Evolutionary conservation across 495 filamentous ascomycete species (phyloP), one percentile per base, ranked within the genome.

Genomic region (Penicillium desertorum): DNA sequence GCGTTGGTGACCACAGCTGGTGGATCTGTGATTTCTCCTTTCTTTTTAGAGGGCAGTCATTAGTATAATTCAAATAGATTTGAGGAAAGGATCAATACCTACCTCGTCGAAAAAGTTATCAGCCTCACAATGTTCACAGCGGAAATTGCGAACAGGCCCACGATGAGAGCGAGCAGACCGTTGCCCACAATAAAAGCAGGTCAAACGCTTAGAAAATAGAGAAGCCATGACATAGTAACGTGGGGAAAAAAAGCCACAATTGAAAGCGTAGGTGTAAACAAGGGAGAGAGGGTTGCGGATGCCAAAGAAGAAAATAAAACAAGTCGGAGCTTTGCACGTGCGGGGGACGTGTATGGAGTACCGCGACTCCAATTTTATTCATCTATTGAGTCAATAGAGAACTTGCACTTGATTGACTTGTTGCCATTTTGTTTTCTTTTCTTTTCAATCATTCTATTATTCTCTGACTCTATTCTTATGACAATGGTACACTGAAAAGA

Each of bases 21-120:
- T 16, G 92, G 90, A 67, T 96, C 92, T 45, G 88, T 89, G 45
- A 96, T 91, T 51, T 92, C 81, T 64, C 92, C 92, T 67, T 90
- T 81, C 88, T 92, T 27, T 41, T 44, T n/a, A 11, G 11, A 9
- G 20, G 39, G 20, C 10, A 11, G 12, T 32, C 14, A 22, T 57
- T 44, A 65, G 55, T 41, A 50, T 36, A 1, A 12, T 1, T 39
- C 11, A 1, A 16, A 1, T 16, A 10, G 37, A 16, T 29, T 58
- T 42, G 46, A 65, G 47, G 45, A 51, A 32, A 69, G 34, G 29
- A 48, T n/a, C 49, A 53, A 47, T 49, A 39, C 70, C 34, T 61
- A 81, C 80, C 71, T 83, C 70, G 65, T 96, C 92, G 9, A 95
- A 74, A 72, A 86, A 89, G 72, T 96, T 96, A 55, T 86, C 83